Base-by-base conservation (phyloP, 2,329 filamentous ascomycete species). In the Botrytis aclada region DNA sequence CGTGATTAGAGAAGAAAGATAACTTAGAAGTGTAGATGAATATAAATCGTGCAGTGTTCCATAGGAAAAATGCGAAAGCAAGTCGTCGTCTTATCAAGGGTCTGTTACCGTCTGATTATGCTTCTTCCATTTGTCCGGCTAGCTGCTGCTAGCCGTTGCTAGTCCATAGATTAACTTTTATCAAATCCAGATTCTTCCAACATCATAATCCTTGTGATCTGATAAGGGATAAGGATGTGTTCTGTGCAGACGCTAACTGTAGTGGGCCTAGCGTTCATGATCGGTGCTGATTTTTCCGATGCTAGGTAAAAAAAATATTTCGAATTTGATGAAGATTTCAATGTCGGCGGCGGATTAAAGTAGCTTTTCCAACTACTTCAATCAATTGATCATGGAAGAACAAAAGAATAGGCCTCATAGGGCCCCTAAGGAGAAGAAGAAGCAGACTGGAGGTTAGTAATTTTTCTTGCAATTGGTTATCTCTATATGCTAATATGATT, bases 401-500 rank as follows among this genome's bases (percentile, higher is more conserved):
- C 95, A 98, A 85, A 83, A 87, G 62, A 94, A 98, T 81, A 90
- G 93, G 83, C 89, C 94, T 79, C 95, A 98, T 86, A 88, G 95
- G 80, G 90, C 93, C 80, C 85, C 90, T 43, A 98, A 97, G 84
- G 93, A 96, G 84, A 97, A 97, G 86, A 97, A 97, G 86, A 89
- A 91, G 82, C 86, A 85, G 80, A 83, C 90, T 61, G 90, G 89
- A 81, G 89, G 88, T 88, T 80, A 74, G 82, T 80, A 34, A 39
- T 41, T 29, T 34, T 25, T 32, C 20, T 63, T 25, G 10, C 9
- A 45, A 56, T 58, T 5, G 8, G 12, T 34, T 14, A 18, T 37
- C 29, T 18, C 4, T 32, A 8, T 41, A 51, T 47, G 29, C 75
- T 77, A 72, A 77, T 32, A 56, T 51, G 14, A 39, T 25, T n/a